phyloP scores from a whole-genome alignment of 306 rosid species.

The Vicia faba region DNA sequence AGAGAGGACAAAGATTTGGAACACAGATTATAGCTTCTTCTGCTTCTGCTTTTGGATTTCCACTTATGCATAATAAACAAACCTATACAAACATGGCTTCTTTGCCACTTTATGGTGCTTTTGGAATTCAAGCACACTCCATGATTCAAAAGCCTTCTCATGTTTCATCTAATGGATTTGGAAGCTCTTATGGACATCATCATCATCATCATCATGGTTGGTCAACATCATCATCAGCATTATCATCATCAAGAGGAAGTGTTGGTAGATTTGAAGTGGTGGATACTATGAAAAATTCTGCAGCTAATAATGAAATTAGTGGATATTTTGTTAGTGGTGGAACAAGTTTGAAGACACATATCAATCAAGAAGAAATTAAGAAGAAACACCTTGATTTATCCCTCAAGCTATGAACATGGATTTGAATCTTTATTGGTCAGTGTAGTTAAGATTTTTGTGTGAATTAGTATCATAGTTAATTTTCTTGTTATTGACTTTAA shows the following conservation, averaged over 20 bases:
- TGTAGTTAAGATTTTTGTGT: conserved; percentile 39
- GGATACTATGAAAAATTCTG: conserved; percentile 38
- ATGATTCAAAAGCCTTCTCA: conserved; percentile 60
- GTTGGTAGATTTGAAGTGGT: conserved; percentile 55
- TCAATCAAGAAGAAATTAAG: conserved; percentile 58
- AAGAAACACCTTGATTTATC: conserved; percentile 69
- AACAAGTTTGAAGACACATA: conserved; percentile 35
- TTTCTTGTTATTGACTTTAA: conserved; percentile 36
- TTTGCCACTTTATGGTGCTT: conserved; percentile 64
- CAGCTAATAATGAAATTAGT: conserved; percentile 30
- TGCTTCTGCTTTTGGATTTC: conserved; percentile 53
- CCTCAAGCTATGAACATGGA: conserved; percentile 56
- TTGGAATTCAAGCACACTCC: conserved; percentile 74
- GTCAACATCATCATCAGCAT: conserved; percentile 43
- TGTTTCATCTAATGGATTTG: conserved; percentile 41
- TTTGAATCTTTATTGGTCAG: background rate
- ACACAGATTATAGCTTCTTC: conserved; percentile 55
- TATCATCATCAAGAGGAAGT: conserved; percentile 40
- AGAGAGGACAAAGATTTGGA: conserved; percentile 64
- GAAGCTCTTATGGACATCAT: conserved; percentile 35
- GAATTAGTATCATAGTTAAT: conserved; percentile 35
- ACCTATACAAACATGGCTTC: conserved; percentile 57
- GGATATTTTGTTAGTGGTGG: conserved; percentile 41
- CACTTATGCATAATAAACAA: conserved; percentile 44
- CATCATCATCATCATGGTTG: conserved; percentile 40